A percentile compares a stretch with the other conserved stretches of the same genome.
These are phyloP conservation scores for Leishmania lainsoni DNA, from an alignment of 208 protist species.

Conservation along the genomic window DNA sequence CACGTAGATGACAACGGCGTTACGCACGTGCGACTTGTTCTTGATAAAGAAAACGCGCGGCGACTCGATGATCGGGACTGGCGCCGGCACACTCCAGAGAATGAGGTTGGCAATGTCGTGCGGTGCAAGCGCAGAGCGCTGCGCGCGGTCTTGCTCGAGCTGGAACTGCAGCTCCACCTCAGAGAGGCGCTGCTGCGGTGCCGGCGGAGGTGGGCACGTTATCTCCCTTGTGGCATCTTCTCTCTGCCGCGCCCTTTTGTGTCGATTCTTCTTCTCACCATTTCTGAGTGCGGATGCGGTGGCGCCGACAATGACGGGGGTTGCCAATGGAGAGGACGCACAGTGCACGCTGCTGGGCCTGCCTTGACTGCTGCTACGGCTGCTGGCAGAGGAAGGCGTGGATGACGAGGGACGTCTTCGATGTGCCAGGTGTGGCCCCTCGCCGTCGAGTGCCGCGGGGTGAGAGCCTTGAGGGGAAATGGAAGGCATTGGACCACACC, in stretches of 20 bases:
- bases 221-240: neutral
- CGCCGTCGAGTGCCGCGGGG: neutral
- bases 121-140: slow-evolving; percentile 44
- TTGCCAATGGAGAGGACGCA: neutral
- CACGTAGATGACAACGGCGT: slow-evolving; percentile 79
- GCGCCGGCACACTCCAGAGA: slow-evolving; percentile 72
- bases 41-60: slow-evolving; percentile 74
- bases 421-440: neutral
- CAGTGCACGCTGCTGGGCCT: neutral
- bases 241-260: slow-evolving; percentile 10
- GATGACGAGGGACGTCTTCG: neutral
- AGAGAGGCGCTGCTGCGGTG: slow-evolving; percentile 15
- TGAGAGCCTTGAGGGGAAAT: neutral
- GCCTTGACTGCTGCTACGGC: neutral
- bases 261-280: slow-evolving; percentile 7
- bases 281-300: neutral
- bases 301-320: slow-evolving; percentile 2
- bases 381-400: neutral
- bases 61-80: slow-evolving; percentile 71
- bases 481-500: neutral
- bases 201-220: neutral
- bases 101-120: slow-evolving; percentile 78
- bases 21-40: slow-evolving; percentile 72
- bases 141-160: slow-evolving; percentile 40
- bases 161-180: slow-evolving; percentile 71